Evolutionary conservation across 129 eudicot genomes (phyloP).

Genomic region (Sambucus nigra): DNA sequence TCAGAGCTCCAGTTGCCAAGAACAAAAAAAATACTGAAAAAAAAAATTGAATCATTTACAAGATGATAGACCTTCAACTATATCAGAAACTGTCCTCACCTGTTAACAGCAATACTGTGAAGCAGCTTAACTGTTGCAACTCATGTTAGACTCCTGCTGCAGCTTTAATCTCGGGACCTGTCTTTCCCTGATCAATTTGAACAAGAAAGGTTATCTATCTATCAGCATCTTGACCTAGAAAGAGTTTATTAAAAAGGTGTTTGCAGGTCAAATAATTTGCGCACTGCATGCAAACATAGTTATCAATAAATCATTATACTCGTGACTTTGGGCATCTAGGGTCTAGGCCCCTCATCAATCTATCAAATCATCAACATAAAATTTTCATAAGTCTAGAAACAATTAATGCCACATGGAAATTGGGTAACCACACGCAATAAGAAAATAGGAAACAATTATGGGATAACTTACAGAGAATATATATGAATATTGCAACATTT

Average conservation of each 20-base stretch:
- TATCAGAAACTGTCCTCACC: constrained; percentile 23
- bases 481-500: background rate
- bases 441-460: background rate
- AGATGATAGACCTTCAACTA: too few relatives aligned
- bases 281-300: background rate
- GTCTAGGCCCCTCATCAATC: background rate
- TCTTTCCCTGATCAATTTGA: constrained; percentile 48
- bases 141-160: constrained; percentile 58
- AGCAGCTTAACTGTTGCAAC: constrained; percentile 8
- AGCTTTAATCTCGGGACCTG: constrained; percentile 60
- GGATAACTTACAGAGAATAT: background rate
- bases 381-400: background rate
- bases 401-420: background rate
- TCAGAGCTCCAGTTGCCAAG: too few relatives aligned
- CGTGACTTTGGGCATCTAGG: background rate
- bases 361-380: background rate
- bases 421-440: too few relatives aligned
- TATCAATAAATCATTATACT: background rate
- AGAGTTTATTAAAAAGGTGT: background rate
- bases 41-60: too few relatives aligned
- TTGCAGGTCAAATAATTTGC: background rate
- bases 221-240: background rate
- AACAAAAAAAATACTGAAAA: too few relatives aligned
- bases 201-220: constrained; percentile 1
- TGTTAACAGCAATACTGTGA: constrained; percentile 10